Evolutionary conservation across 208 protist genomes (phyloP).

Genomic region (Crithidia mellificae): DNA sequence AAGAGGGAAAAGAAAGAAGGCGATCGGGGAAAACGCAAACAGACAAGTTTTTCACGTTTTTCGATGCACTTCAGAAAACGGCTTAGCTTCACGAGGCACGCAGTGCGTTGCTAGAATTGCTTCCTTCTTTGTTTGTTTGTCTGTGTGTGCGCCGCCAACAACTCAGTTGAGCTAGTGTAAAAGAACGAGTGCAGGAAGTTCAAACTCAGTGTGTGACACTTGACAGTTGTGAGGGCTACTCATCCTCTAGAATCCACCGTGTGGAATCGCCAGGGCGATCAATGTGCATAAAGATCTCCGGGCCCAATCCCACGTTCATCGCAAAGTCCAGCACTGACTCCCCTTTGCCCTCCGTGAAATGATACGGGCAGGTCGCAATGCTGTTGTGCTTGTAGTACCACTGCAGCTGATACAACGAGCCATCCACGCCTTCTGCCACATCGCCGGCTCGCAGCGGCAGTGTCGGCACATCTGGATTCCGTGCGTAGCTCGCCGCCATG

Average conservation of each 20-base stretch:
- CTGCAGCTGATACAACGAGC: slow-evolving; percentile 35
- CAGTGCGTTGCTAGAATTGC: too few relatives aligned
- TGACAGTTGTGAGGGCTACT: background rate
- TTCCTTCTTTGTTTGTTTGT: background rate
- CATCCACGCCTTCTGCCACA: slow-evolving; percentile 30
- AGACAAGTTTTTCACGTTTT: too few relatives aligned
- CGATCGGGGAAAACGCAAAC: too few relatives aligned
- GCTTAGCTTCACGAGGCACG: too few relatives aligned
- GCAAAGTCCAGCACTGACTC: slow-evolving; percentile 57
- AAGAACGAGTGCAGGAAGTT: too few relatives aligned
- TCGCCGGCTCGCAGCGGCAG: slow-evolving; percentile 39
- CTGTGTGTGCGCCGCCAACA: background rate
- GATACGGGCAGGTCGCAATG: slow-evolving; percentile 56
- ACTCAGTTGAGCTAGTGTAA: too few relatives aligned
- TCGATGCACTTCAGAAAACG: too few relatives aligned
- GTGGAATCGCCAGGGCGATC: slow-evolving; percentile 18
- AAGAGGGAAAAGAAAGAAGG: too few relatives aligned
- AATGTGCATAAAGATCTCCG: slow-evolving; percentile 56
- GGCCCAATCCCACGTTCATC: slow-evolving; percentile 40
- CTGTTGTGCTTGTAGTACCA: slow-evolving; percentile 57
- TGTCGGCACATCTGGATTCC: slow-evolving; percentile 8
- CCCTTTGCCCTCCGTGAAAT: slow-evolving; percentile 59
- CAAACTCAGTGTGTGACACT: too few relatives aligned
- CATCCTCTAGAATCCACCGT: slow-evolving; percentile 4
- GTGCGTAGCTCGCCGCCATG: slow-evolving; percentile 7